Base-by-base conservation (phyloP, 345 rosid species). In the Clarkia xantiana region DNA sequence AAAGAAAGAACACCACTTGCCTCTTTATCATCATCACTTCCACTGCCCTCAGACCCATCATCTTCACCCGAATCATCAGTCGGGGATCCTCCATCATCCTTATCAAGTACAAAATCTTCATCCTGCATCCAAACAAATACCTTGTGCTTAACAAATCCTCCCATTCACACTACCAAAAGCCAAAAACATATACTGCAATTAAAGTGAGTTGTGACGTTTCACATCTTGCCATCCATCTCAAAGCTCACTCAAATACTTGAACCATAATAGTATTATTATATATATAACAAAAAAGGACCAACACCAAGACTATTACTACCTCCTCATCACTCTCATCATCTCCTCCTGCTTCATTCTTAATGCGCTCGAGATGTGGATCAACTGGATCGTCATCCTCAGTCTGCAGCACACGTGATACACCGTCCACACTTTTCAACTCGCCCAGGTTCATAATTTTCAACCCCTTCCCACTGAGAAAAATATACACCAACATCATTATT, bases 11-110 rank as follows among this genome's bases (percentile, higher is more conserved):
- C 57, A 52, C 6, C 29, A 34, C 76, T 64, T 76, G 62, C 98
- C 94, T 82, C 94, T 61, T 72, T 80, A 71, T 81, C 95, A 58
- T 63, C 84, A 60, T 69, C 87, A 41, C 76, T 76, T 13, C 66
- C 74, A 61, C 87, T 86, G 49, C 59, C 95, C 74, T 80, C 78
- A 18, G 85, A 74, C 8, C 36, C 36, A 3, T 67, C 85, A 7
- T 69, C 91, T 9, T 67, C 96, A 53, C 94, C 98, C 54, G 98
- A 91, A 67, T 91, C 96, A 84, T 86, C 98, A 47, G 94, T 82
- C 41, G 96, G 90, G 44, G 96, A 87, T 45, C 98, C 98, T 61
- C 60, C 86, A 47, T 91, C 98, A 38, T 91, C 98, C 65, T 76
- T 77, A 58, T 70, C 87, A 49, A 19, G 41, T 53, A 91, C 98